Base-by-base conservation (phyloP, 257 asterid genomes). In the Mitragyna speciosa region DNA sequence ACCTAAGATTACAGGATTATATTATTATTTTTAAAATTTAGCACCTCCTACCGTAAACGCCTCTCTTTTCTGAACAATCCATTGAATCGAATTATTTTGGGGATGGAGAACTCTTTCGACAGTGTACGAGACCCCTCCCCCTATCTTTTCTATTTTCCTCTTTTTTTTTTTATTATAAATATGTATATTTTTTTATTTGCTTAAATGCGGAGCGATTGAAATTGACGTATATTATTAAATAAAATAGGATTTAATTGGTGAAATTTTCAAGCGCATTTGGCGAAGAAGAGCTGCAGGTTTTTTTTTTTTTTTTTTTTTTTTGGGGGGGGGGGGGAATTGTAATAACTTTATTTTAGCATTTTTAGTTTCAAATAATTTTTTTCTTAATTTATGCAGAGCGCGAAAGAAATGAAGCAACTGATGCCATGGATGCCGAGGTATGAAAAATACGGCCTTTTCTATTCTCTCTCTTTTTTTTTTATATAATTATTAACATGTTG, bases 231-330 rank as follows among this genome's bases (percentile, higher is more conserved):
- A 76, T 79, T 76, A 76, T 79, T 39, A 81, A 61, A 81, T 41
- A 48, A 81, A 80, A 91, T 28, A 92, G 99, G 98, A 91, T 81
- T 82, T 95, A 86, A 79, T 95, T 81, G 93, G 92, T 79, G 97
- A 88, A 69, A 92, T 95, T 79, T 90, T 91, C 90, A 89, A 87
- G 78, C 87, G 87, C 73, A 92, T 90, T 33, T 95, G 98, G 99
- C 85, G 86, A 71, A 92, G 84, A 89, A 91, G 90, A 84, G 96
- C 93, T 66, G 89, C 93, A 86, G 96, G 99, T 95, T 28, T 6
- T 61, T 0, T 63, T 47, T n/a, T 56, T 24, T 41, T 67, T 28
- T 47, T 68, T 36, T 1, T 36, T 51, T 69, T 31, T 17, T 28
- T 12, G 20, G 41, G 41, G n/a, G n/a, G n/a, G n/a, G n/a, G n/a